Conservation (phyloP, 805 yeast genomes). For the Brettanomyces bruxellensis region DNA sequence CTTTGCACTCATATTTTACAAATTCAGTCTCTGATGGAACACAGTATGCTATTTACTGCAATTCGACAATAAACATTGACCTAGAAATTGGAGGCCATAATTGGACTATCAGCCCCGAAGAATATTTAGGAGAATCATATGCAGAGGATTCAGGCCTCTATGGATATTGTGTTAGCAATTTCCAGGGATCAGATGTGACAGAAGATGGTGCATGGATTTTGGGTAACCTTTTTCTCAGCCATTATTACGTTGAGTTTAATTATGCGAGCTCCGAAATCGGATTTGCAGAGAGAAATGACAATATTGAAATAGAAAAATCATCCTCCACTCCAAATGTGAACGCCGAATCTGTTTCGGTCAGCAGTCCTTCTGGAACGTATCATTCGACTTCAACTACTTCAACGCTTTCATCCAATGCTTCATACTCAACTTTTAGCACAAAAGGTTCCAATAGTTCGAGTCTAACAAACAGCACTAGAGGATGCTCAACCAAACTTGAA, state of each 20-base stretch:
- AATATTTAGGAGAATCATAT: constrained; percentile 43
- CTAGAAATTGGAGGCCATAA: constrained; percentile 35
- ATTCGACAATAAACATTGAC: constrained; percentile 31
- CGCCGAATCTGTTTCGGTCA: neutral
- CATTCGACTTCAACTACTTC: neutral
- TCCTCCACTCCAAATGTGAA: neutral
- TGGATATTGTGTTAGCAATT: constrained; percentile 55
- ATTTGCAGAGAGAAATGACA: constrained; percentile 30
- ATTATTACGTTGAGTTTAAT: constrained; percentile 51
- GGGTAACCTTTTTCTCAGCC: constrained; percentile 53
- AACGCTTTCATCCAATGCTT: neutral
- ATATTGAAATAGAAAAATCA: neutral
- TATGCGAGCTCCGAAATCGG: constrained; percentile 41
- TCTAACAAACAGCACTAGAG: no score
- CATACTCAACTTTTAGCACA: neutral
- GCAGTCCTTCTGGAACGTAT: neutral
- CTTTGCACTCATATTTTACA: constrained; percentile 42
- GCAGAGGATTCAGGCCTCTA: constrained; percentile 23
- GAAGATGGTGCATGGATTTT: constrained; percentile 44
- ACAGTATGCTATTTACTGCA: constrained; percentile 53
- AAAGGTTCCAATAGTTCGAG: no score
- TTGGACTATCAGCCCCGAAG: constrained; percentile 34
- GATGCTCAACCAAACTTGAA: no score
- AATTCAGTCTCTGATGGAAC: constrained; percentile 49
- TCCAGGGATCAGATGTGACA: constrained; percentile 44